Conservation (phyloP, 352 stramenopile genomes). For the Pythium chondricola region DNA sequence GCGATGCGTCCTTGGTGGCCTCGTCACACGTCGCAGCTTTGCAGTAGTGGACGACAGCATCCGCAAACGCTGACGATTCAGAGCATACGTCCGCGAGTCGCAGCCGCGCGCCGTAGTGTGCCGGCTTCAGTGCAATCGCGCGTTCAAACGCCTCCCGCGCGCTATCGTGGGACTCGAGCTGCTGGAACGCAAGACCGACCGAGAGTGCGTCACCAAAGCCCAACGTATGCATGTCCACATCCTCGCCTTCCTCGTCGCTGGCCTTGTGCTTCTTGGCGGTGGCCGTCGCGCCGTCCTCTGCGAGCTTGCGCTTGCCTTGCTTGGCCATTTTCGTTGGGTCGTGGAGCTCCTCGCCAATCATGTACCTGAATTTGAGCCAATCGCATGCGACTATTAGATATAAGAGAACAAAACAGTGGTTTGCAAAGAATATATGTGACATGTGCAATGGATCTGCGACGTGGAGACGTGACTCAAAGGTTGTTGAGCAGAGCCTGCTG, state of each 20-base stretch:
- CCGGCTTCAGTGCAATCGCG: constrained; percentile 32
- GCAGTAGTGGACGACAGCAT: constrained; percentile 34
- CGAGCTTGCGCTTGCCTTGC: constrained; percentile 11
- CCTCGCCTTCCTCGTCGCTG: constrained; percentile 18
- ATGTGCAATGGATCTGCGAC: background rate
- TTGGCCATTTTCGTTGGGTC: too few relatives aligned
- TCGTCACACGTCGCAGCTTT: constrained; percentile 26
- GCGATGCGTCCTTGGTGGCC: constrained; percentile 30
- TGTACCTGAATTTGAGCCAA: too few relatives aligned
- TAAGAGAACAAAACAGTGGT: too few relatives aligned
- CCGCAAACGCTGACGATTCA: constrained; percentile 20
- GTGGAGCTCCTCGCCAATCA: too few relatives aligned
- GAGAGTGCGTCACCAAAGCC: constrained; percentile 52
- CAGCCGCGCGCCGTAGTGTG: constrained; percentile 37
- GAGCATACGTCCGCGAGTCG: constrained; percentile 45
- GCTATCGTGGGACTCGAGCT: constrained; percentile 45
- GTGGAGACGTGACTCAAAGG: constrained; percentile 2
- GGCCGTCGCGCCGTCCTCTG: constrained; percentile 8
- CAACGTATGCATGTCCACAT: constrained; percentile 28
- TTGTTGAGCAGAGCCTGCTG: constrained; percentile 31
- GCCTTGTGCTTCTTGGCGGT: constrained; percentile 33
- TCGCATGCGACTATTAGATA: too few relatives aligned
- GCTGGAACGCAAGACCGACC: constrained; percentile 58
- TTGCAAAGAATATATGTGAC: background rate
- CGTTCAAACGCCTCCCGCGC: constrained; percentile 35